Evolutionary conservation across 73 alveolate genomes (phyloP), one percentile per base, ranked within the genome.

Genomic region (Paramecium primaurelia): DNA sequence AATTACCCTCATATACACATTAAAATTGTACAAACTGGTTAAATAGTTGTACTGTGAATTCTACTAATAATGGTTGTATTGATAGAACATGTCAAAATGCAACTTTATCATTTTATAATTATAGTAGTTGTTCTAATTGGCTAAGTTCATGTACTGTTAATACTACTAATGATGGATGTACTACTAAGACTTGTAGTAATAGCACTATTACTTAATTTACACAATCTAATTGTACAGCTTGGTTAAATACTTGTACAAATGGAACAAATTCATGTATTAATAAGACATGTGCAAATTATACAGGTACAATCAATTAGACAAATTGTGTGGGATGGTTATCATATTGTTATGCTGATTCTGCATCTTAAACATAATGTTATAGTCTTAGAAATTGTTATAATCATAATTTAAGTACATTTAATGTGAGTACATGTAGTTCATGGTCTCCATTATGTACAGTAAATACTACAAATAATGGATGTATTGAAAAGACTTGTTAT

Each of bases 371-470:
- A 3, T 25, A 28, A 68, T 73, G 91, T 18, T 40, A 14, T 45
- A 80, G 75, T 80, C 11, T 80, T 1, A 45, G 75, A 32, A 20
- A 25, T 25, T 45, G 91, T 14, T 22, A 26, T 80, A 80, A 49
- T 45, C 44, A 45, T 47, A 49, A 80, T 80, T 34, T 45, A 44
- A 44, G 68, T 80, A 80, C 75, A 25, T 45, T 49, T 26, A 80
- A 26, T 45, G 42, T 22, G 7, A 42, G 54, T 7, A 49, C 47
- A 4, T 80, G 91, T 18, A 32, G 58, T 25, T 26, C 45, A 80
- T 80, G 75, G 91, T 47, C 58, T 22, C 42, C 47, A 14, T 38
- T 32, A 40, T 80, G 91, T 12, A 80, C 91, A 18, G 91, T 80
- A 12, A 80, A 80, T 80, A 45, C 34, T 22, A 45, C 91, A 9